A percentile compares a stretch with the other conserved stretches of the same genome.
phyloP scores from a whole-genome alignment of 306 rosid genomes.

The Malus asiatica region DNA sequence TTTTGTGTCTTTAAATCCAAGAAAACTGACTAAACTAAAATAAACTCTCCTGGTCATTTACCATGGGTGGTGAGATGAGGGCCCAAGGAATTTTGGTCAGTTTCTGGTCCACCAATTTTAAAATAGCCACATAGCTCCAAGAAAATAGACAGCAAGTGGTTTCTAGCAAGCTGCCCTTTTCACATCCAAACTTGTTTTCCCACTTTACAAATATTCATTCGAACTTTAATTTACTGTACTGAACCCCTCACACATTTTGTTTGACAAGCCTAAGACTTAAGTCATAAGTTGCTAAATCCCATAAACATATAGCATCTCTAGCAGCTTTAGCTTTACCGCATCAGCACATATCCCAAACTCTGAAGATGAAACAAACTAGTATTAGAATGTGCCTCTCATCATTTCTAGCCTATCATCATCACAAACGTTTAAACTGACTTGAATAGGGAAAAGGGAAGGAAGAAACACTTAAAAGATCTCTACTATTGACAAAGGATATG shows the following conservation, averaged over 20 bases:
- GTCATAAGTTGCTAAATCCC: background rate
- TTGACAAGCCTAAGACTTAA: background rate
- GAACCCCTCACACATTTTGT: background rate
- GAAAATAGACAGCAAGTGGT: background rate
- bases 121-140: background rate
- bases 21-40: background rate
- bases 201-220: background rate
- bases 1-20: background rate
- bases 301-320: too few species aligned
- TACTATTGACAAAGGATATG: too few species aligned
- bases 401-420: too few species aligned
- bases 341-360: too few species aligned
- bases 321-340: too few species aligned
- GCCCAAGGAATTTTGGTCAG: background rate
- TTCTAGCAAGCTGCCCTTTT: background rate
- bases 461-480: too few species aligned
- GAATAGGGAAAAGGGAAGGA: too few species aligned
- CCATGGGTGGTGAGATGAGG: background rate
- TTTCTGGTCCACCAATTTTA: background rate
- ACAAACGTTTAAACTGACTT: too few species aligned
- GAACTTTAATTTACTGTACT: background rate
- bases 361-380: too few species aligned
- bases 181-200: background rate
- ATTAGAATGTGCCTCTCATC: too few species aligned
- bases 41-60: background rate